A percentile compares a stretch with the other conserved stretches of the same genome.
phyloP scores from a whole-genome alignment of 345 rosid genomes.

The Turnera subulata region DNA sequence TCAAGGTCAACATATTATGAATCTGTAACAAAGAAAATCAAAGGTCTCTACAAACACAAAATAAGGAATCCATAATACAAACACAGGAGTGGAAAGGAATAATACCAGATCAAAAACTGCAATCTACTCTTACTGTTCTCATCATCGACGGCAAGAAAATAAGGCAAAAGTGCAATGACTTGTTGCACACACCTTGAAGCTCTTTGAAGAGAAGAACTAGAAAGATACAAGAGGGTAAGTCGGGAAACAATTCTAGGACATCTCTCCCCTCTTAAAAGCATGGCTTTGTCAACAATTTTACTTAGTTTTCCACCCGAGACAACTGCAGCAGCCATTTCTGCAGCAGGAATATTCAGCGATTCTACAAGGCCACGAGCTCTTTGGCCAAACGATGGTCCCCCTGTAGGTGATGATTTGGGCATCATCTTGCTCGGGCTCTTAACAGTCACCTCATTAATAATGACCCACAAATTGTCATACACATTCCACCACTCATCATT shows the following conservation, averaged over 20 bases:
- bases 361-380: constrained; percentile 97
- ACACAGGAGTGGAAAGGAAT: constrained; percentile 5
- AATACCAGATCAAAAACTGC: constrained; percentile 84
- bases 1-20: constrained; percentile 13
- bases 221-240: constrained; percentile 72
- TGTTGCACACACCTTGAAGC: constrained; percentile 88
- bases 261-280: constrained; percentile 91
- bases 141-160: constrained; percentile 68
- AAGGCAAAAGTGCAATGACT: constrained; percentile 75
- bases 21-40: constrained; percentile 5
- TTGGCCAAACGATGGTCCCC: constrained; percentile 81
- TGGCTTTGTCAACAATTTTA: constrained; percentile 83
- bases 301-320: constrained; percentile 79
- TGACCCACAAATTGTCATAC: constrained; percentile 80
- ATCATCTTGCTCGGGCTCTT: constrained; percentile 71
- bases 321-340: constrained; percentile 99
- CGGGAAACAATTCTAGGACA: constrained; percentile 87
- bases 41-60: background rate
- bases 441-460: constrained; percentile 74
- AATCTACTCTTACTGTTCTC: constrained; percentile 86
- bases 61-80: constrained; percentile 3
- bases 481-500: constrained; percentile 81
- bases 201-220: constrained; percentile 74
- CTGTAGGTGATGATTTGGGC: constrained; percentile 46
- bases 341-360: constrained; percentile 92